Base-by-base conservation (phyloP, 2,329 filamentous ascomycete genomes). In the Blumeria hordei region DNA sequence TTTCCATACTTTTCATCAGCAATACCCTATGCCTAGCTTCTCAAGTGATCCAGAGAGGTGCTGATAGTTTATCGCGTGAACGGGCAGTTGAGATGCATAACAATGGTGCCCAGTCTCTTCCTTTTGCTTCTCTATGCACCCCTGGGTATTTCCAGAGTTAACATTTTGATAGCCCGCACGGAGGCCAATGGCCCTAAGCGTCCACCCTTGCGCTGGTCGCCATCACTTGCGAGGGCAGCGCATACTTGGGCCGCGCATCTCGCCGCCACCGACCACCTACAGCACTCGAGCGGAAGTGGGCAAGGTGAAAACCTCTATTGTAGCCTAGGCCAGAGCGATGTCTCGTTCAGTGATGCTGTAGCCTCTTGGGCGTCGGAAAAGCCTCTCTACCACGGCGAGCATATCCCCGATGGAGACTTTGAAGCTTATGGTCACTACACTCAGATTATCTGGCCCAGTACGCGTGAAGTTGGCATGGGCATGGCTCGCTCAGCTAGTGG, bases 381-480 rank as follows among this genome's bases (percentile, higher is more conserved):
- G 45, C 12, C 32, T 8, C n/a, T 52, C 9, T 57, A 55, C 28
- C 50, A 43, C 12, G 56, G 56, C 14, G 54, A 55, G 18, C 50
- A 49, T 14, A 54, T 57, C 43, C 47, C n/a, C 14, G 49, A 49
- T 3, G 54, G 56, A 16, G 44, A 55, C 41, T 53, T 53, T 35
- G 33, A 14, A 34, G n/a, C n/a, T 3, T 57, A 55, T 47, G 56
- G 56, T 39, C 56, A 57, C 28, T 57, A 57, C 36, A 55, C 56
- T 6, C 56, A 57, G 50, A 36, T 55, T 16, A 55, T 57, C 18
- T 57, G 56, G 56, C 56, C 56, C 3, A 16, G 12, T 2, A 54
- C 50, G 9, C 52, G 54, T 6, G 36, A 55, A 3, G 54, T 57
- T 18, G 55, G 55, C 8, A 57, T 57, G 53, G 54, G 21, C 16